Base-by-base conservation (phyloP, 495 filamentous ascomycete species). In the Podospora bellae-mahoneyi region DNA sequence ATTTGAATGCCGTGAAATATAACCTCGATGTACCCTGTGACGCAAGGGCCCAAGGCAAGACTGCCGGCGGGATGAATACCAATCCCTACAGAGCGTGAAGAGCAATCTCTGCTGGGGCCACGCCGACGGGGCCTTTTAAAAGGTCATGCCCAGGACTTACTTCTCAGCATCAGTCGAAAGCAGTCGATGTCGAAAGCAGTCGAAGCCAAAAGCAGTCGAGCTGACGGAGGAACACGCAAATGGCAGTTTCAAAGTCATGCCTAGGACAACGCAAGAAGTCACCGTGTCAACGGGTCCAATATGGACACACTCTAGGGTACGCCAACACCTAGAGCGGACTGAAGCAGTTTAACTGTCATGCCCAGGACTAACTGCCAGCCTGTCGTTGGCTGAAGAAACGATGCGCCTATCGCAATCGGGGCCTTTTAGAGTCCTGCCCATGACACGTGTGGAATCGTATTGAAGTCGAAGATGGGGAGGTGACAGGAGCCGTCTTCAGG, bases 361-460 rank as follows among this genome's bases (percentile, higher is more conserved):
- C 66, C 60, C 53, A 68, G 66, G 66, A 68, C 66, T 5, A 64
- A 20, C 55, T 48, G 39, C 39, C 18, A 48, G 55, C 23, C 16
- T 58, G 55, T 58, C 23, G 55, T 10, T 18, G 4, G n/a, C n/a
- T 20, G n/a, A 15, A 58, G 23, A 58, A 61, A 16, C 27, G 18
- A 23, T 53, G 18, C 62, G 34, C 30, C 39, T 34, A 20, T 18
- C 54, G 28, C 60, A 5, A 16, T 58, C n/a, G 55, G 65, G 70
- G 77, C 78, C 77, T 78, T 78, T 78, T 80, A 63, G 73, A 48
- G 72, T 74, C 72, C 5, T 74, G 68, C 72, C 70, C 68, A 72
- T 68, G 70, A 74, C 72, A 32, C 68, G 26, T 16, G 13, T 13
- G 6, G 44, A 26, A 3, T 15, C 53, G 62, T 48, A 48, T 13